Conservation (phyloP, 768 basidiomycete species). For the Chalciporus sphaerocephalus region DNA sequence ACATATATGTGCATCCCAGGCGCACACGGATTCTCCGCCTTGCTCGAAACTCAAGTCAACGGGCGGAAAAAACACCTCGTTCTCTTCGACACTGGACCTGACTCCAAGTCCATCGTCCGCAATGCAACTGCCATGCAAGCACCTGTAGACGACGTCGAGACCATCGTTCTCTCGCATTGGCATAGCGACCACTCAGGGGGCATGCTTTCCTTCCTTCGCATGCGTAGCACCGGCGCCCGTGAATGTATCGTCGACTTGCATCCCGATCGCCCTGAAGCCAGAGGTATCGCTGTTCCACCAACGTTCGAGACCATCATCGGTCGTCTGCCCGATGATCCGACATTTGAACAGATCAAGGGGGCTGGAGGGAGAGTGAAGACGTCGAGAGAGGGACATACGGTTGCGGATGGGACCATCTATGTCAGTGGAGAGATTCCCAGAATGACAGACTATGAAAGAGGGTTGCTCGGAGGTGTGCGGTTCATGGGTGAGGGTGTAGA, state of each 20-base stretch:
- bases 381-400: conserved; percentile 56
- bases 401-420: conserved; percentile 61
- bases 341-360: conserved; percentile 57
- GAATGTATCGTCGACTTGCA: conserved; percentile 67
- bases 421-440: conserved; percentile 81
- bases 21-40: conserved; percentile 79
- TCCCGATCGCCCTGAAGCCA: conserved; percentile 65
- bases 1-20: conserved; percentile 36
- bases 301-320: conserved; percentile 52
- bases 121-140: conserved; percentile 61
- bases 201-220: conserved; percentile 57
- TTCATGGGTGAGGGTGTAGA: conserved; percentile 41
- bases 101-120: conserved; percentile 67
- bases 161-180: conserved; percentile 76
- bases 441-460: conserved; percentile 61
- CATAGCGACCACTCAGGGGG: conserved; percentile 75
- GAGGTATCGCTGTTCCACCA: conserved; percentile 70
- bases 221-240: conserved; percentile 31
- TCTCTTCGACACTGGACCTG: conserved; percentile 84
- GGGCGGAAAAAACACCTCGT: conserved; percentile 47
- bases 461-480: conserved; percentile 62
- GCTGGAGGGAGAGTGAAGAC: conserved; percentile 54
- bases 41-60: conserved; percentile 61
- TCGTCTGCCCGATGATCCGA: conserved; percentile 65
- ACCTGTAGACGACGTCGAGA: conserved; percentile 49